These are phyloP conservation scores for Cerioporus squamosus DNA, from an alignment of 1,284 basidiomycete genomes.

Conservation along the genomic window DNA sequence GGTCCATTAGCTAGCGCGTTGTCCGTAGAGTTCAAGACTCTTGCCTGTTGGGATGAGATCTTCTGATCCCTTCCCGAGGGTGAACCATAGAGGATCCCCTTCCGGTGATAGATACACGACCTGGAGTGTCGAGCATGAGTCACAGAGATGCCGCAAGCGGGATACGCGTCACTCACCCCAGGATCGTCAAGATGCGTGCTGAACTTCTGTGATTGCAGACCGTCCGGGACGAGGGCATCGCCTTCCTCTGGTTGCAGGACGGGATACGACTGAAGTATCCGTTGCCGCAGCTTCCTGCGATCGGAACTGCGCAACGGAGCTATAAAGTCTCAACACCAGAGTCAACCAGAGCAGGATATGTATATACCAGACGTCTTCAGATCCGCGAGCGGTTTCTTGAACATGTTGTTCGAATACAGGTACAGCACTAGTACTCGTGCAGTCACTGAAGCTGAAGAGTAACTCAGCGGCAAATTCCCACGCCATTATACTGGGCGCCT, in stretches of 20 bases:
- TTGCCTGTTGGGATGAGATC: conserved; percentile 73
- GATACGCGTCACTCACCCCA: conserved; percentile 51
- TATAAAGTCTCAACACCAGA: conserved; percentile 19
- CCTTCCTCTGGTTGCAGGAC: conserved; percentile 54
- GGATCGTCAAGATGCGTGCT: conserved; percentile 62
- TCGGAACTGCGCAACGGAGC: conserved; percentile 74
- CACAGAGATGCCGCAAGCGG: neutral
- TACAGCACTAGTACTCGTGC: no score
- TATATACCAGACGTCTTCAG: conserved; percentile 65
- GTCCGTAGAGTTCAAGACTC: neutral
- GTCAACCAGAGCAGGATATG: neutral
- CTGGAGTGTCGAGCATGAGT: conserved; percentile 37
- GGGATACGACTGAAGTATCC: conserved; percentile 51
- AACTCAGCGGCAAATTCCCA: no score
- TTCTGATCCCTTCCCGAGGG: conserved; percentile 66
- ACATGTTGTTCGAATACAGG: conserved; percentile 55
- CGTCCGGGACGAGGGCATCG: conserved; percentile 70
- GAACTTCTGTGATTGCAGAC: conserved; percentile 68
- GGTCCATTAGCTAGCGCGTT: neutral
- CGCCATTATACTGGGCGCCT: no score
- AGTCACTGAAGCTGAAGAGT: no score
- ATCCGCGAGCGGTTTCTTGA: conserved; percentile 72
- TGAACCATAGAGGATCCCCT: conserved; percentile 86
- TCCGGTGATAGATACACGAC: conserved; percentile 66
- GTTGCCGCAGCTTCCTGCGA: conserved; percentile 67